Base-by-base conservation (phyloP, 805 yeast species). In the Wickerhamiella vanderwaltii region DNA sequence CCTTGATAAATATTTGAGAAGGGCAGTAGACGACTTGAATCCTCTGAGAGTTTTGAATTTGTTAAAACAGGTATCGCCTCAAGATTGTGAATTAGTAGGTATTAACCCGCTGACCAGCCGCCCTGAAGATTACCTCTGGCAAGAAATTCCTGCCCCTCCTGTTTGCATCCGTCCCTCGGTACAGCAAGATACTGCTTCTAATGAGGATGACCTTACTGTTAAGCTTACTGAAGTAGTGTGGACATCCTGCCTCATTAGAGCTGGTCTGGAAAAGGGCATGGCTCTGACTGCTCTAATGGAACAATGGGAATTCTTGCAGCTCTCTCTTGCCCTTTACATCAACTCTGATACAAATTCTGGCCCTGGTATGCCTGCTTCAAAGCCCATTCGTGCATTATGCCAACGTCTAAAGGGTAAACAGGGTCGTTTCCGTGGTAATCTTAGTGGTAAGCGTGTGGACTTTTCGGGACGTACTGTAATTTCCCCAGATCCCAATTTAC, bases 101-200 rank as follows among this genome's bases (percentile, higher is more conserved):
- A 75, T 91, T 41, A 91, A 91, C 55, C 74, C 95, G 1, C 71
- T 83, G 3, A 73, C 76, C 51, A 95, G 96, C 35, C 71, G 96
- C 50, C 98, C 97, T 4, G 97, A 88, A 62, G 84, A 81, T 71
- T 91, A 87, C 59, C 75, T 91, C 29, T 91, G 98, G 99, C 74
- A 94, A 56, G 91, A 87, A 58, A 70, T 91, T 42, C 98, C 98
- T 0, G 97, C 97, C 0, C 98, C 99, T 1, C 99, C 99, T 0
- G 96, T 93, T 15, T 91, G 98, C 69, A 91, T 91, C 43, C 75
- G 99, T 51, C 99, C 99, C 3, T 87, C 97, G 4, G 97, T 91
- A 23, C 85, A 84, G 87, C 86, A 83, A 58, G 93, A 82, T 50
- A 72, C 79, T 5, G 91, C 94, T 24, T 79, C 93, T 15, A 91